Evolutionary conservation across 768 basidiomycete species (phyloP), one percentile per base, ranked within the genome.

Genomic region (Ephemerocybe angulata): DNA sequence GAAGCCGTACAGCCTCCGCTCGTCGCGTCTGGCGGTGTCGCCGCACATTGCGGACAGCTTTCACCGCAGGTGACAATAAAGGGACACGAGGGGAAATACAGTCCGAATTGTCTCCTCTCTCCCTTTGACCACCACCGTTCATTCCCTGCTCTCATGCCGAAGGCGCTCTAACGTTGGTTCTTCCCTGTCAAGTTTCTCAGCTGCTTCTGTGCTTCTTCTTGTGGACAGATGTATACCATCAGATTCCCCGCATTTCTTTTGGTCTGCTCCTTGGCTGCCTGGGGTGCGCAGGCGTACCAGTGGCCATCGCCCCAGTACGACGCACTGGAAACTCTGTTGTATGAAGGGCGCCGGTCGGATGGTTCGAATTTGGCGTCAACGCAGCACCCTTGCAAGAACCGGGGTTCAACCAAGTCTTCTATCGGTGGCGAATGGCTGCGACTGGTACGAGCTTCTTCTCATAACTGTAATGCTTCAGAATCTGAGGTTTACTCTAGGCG

Each of bases 391-490:
- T 61, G 60, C 28, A 61, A 60, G 41, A 50, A 35, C 8, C 43
- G 62, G 29, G 50, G 57, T 4, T 55, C 52, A 17, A 58, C 60
- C 25, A 49, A 50, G 24, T 57, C 60, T 38, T 60, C 60, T 2
- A 52, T 61, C 3, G 62, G 60, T 21, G 61, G 58, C 19, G 58
- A 62, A 52, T 62, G 61, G 62, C 48, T 63, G 11, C 58, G 62
- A 25, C 37, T 63, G 30, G 60, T 61, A 24, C 17, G 60, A 55
- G 30, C 27, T 17, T 25, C 47, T 21, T 29, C 25, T 22, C 21
- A 19, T 19, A 17, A 41, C 10, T 41, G 38, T n/a, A 41, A 19
- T 7, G 38, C n/a, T 41, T 41, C 38, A 7, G 21, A 46, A 24
- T 15, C 6, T 40, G 12, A 19, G 43, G 27, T 46, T 33, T 38